Evolutionary conservation across 352 stramenopile genomes (phyloP).

Genomic region (Stephanocyclus meneghinianus): DNA sequence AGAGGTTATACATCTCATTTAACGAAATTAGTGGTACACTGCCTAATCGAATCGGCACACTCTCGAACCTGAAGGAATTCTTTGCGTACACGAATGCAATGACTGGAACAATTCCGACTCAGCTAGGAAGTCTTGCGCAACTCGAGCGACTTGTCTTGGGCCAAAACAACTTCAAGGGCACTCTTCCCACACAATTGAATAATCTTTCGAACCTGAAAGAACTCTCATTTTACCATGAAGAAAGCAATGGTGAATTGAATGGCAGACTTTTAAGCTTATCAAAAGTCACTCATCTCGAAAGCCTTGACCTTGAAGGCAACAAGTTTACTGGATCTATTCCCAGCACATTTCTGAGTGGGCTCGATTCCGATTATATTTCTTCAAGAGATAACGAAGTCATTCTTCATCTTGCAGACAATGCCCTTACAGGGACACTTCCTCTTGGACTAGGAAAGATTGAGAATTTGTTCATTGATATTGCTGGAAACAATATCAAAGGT

Average conservation of each 20-base stretch:
- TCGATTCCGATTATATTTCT: constrained; percentile 43
- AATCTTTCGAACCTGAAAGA: constrained; percentile 55
- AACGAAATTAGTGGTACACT: constrained; percentile 54
- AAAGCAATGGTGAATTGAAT: constrained; percentile 30
- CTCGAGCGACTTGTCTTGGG: constrained; percentile 54
- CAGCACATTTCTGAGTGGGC: constrained; percentile 59
- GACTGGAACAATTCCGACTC: constrained; percentile 61
- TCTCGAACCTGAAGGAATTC: constrained; percentile 65
- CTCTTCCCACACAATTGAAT: constrained; percentile 52
- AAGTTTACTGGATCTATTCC: constrained; percentile 51
- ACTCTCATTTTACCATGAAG: constrained; percentile 52
- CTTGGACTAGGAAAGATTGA: constrained; percentile 48
- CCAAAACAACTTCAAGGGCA: constrained; percentile 55
- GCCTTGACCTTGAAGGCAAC: constrained; percentile 43
- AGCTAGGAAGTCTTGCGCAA: constrained; percentile 64
- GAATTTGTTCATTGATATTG: constrained; percentile 61
- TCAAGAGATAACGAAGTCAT: constrained; percentile 52
- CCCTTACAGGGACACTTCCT: constrained; percentile 53
- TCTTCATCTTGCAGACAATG: constrained; percentile 72
- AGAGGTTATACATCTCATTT: constrained; percentile 56
- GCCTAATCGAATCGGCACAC: constrained; percentile 59
- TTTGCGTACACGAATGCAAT: constrained; percentile 66
- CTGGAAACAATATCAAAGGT: constrained; percentile 53
- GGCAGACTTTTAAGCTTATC: constrained; percentile 48
- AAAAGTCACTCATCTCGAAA: constrained; percentile 47